These are phyloP conservation scores for Colletotrichum euphorbiae DNA, from an alignment of 2,329 filamentous ascomycete species.

Conservation along the genomic window DNA sequence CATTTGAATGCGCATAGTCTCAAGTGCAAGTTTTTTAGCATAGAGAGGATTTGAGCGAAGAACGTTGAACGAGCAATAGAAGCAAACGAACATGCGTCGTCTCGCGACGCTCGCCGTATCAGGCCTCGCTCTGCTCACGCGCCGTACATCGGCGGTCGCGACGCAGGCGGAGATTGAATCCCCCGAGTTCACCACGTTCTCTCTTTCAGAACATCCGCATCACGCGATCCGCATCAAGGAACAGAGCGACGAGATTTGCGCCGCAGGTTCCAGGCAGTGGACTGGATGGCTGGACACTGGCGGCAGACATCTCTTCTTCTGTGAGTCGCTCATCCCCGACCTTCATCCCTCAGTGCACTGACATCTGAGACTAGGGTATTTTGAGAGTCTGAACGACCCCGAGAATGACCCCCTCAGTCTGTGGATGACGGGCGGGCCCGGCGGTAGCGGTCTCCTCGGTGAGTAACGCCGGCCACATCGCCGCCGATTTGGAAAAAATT, in stretches of 20 bases:
- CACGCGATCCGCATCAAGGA: conserved; percentile 44
- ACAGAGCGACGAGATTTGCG: conserved; percentile 44
- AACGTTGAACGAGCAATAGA: background rate
- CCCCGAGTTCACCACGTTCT: conserved; percentile 30
- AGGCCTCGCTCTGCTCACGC: conserved; percentile 19
- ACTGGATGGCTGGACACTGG: conserved; percentile 46
- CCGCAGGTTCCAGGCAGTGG: conserved; percentile 45
- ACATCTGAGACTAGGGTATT: conserved; percentile 40
- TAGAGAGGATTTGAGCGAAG: background rate
- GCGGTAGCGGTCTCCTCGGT: conserved; percentile 64
- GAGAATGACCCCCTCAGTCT: conserved; percentile 57
- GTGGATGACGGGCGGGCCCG: conserved; percentile 71
- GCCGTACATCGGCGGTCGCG: conserved; percentile 7
- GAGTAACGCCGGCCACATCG: background rate
- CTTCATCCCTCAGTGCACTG: background rate
- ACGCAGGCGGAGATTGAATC: conserved; percentile 21
- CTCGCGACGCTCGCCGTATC: conserved; percentile 5
- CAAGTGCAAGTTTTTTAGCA: background rate
- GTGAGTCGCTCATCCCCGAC: background rate
- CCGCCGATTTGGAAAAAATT: background rate
- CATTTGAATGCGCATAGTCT: background rate
- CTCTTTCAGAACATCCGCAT: conserved; percentile 37
- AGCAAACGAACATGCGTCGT: conserved; percentile 7
- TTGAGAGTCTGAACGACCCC: conserved; percentile 45
- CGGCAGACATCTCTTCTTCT: conserved; percentile 42